Evolutionary conservation across 1,284 basidiomycete genomes (phyloP).

Genomic region (Farysia itapuensis): DNA sequence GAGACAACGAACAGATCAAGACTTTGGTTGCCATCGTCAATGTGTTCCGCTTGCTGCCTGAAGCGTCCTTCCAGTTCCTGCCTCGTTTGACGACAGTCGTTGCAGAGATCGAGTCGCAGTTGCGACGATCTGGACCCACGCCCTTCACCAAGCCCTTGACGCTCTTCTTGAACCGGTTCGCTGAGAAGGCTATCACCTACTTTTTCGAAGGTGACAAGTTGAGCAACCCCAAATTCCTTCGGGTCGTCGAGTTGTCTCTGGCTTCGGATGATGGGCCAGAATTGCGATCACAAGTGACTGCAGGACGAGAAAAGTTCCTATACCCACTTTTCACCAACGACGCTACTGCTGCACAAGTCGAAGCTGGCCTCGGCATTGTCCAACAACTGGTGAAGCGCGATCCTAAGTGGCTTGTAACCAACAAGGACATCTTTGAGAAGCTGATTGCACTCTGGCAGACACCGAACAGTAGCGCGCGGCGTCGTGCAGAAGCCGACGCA

Average conservation of each 20-base stretch:
- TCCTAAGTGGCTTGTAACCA: conserved; percentile 70
- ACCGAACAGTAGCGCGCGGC: conserved; percentile 30
- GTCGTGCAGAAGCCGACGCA: conserved; percentile 44
- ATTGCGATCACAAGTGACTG: conserved; percentile 45
- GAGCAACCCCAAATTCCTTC: conserved; percentile 61
- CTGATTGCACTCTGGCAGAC: conserved; percentile 60
- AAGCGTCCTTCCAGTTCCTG: conserved; percentile 89
- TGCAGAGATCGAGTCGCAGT: conserved; percentile 87
- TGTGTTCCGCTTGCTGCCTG: conserved; percentile 86
- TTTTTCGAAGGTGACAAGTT: conserved; percentile 73
- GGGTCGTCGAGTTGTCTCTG: conserved; percentile 48
- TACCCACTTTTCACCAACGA: conserved; percentile 47
- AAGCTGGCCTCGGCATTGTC: conserved; percentile 69
- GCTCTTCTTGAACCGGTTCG: conserved; percentile 87
- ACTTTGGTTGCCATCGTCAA: conserved; percentile 92
- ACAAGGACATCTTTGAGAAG: conserved; percentile 54
- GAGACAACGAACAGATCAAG: conserved; percentile 86
- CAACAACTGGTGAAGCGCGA: conserved; percentile 73
- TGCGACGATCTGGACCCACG: conserved; percentile 84
- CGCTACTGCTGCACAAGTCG: conserved; percentile 25
- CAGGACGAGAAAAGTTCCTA: conserved; percentile 29
- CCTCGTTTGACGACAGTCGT: conserved; percentile 81
- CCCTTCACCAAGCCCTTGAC: conserved; percentile 93
- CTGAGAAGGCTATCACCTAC: conserved; percentile 78
- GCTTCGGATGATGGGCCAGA: conserved; percentile 45